Conservation (phyloP, 225 moss, liverwort and hornwort genomes). For the Sphagnum tenellum region DNA sequence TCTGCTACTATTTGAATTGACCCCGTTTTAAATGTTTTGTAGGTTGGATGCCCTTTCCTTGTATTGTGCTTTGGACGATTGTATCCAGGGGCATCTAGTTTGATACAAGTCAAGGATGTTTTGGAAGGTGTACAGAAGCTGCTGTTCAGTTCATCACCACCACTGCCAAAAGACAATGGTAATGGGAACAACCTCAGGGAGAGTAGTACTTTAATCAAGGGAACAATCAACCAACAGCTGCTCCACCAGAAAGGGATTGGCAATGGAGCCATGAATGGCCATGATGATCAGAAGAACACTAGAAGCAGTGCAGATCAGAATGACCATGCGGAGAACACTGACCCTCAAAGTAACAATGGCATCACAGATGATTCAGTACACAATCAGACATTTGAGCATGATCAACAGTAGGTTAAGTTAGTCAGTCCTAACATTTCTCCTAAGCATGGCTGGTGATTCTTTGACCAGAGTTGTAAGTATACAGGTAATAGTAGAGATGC, state of each 20-base stretch:
- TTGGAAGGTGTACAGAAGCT: constrained; percentile 76
- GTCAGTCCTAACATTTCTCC: too few relatives aligned
- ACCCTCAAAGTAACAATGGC: too few relatives aligned
- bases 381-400: too few relatives aligned
- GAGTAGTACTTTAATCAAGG: neutral
- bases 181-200: neutral
- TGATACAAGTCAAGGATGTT: constrained; percentile 73
- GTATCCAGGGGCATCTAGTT: constrained; percentile 68
- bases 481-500: too few relatives aligned
- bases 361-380: too few relatives aligned
- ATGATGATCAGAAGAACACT: constrained; percentile 21
- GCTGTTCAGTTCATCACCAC: constrained; percentile 50
- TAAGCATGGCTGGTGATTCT: too few relatives aligned
- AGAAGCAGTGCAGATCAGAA: constrained; percentile 17
- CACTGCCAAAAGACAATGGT: constrained; percentile 13
- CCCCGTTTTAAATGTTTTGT: constrained; percentile 3
- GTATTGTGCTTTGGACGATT: constrained; percentile 86
- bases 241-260: neutral
- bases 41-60: constrained; percentile 91
- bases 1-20: neutral
- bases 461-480: too few relatives aligned
- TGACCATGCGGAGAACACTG: constrained; percentile 13
- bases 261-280: constrained; percentile 6
- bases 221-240: neutral
- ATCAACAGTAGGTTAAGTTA: too few relatives aligned